Evolutionary conservation across 805 yeast species (phyloP).

Genomic region (Cyberlindnera euphorbiae): DNA sequence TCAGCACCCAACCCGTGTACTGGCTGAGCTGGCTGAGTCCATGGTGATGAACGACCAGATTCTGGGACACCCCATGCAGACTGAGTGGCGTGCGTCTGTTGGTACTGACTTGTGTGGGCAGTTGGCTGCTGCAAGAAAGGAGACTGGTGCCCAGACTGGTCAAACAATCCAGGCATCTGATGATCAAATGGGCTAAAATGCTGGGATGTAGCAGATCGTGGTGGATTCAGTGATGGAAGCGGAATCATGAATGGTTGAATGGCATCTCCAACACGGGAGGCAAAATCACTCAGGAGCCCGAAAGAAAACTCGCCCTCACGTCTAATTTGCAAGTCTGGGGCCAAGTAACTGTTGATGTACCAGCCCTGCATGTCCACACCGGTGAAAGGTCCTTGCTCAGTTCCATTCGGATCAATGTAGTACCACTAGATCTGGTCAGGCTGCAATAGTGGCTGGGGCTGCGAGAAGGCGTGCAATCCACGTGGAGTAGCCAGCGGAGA

Average conservation of each 20-base stretch:
- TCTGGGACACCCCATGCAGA: slow-evolving; percentile 4
- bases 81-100: slow-evolving; percentile 2
- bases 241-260: slow-evolving; percentile 70
- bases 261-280: slow-evolving; percentile 40
- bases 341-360: slow-evolving; percentile 59
- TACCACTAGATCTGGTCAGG: slow-evolving; percentile 56
- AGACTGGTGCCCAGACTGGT: not conserved
- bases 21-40: slow-evolving; percentile 14
- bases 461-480: slow-evolving; percentile 7
- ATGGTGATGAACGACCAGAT: slow-evolving; percentile 20
- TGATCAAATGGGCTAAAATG: slow-evolving; percentile 7
- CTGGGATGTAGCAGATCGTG: slow-evolving; percentile 1
- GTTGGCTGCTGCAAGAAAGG: slow-evolving; percentile 10
- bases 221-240: slow-evolving; percentile 28
- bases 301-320: slow-evolving; percentile 51
- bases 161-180: slow-evolving; percentile 8
- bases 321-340: slow-evolving; percentile 48
- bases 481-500: slow-evolving; percentile 10
- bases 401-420: slow-evolving; percentile 66
- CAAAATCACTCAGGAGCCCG: slow-evolving; percentile 49
- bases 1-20: slow-evolving; percentile 6
- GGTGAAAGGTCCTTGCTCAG: slow-evolving; percentile 77
- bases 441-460: slow-evolving; percentile 21
- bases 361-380: slow-evolving; percentile 76
- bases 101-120: slow-evolving; percentile 13